Percentiles rank a stretch among this genome's conserved stretches.
These are phyloP conservation scores for Plectosphaerella plurivora DNA, from an alignment of 2,329 filamentous ascomycete species.

Conservation along the genomic window DNA sequence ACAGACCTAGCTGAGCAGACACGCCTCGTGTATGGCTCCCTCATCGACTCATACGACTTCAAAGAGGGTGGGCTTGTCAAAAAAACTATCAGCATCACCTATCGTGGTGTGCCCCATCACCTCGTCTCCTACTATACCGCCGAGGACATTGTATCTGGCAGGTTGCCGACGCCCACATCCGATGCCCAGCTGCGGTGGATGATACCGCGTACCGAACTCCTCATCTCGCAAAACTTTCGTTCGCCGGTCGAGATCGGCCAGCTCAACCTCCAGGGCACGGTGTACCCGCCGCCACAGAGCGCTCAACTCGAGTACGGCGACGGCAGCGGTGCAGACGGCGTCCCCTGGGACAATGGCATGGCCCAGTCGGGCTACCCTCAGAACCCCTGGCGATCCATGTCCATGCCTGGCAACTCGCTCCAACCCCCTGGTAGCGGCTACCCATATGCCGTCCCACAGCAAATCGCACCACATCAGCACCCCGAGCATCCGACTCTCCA, in stretches of 20 bases:
- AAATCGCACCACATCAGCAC: neutral
- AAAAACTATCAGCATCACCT: slow-evolving; percentile 83
- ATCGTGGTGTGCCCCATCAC: slow-evolving; percentile 73
- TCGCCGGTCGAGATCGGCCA: slow-evolving; percentile 47
- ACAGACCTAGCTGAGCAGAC: slow-evolving; percentile 5
- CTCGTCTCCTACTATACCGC: slow-evolving; percentile 86
- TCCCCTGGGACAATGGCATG: slow-evolving; percentile 5
- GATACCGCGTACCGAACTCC: slow-evolving; percentile 52
- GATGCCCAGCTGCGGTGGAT: slow-evolving; percentile 40
- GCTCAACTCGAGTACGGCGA: slow-evolving; percentile 40
- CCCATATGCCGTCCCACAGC: neutral
- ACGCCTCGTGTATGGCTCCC: slow-evolving; percentile 40
- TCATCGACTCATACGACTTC: slow-evolving; percentile 88
- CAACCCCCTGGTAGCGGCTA: neutral
- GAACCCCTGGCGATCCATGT: slow-evolving; percentile 17
- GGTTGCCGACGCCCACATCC: slow-evolving; percentile 48
- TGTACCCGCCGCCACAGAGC: too few species aligned
- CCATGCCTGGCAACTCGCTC: neutral
- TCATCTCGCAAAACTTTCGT: slow-evolving; percentile 62
- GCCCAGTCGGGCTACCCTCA: slow-evolving; percentile 12
- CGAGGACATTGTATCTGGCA: slow-evolving; percentile 66
- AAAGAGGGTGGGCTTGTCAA: slow-evolving; percentile 80
- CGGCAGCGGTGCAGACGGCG: slow-evolving; percentile 4
- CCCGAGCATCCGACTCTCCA: neutral
- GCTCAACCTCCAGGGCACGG: neutral